A percentile compares a stretch with the other conserved stretches of the same genome.
These are phyloP conservation scores for Striga asiatica DNA, from an alignment of 257 asterid species.

Conservation along the genomic window DNA sequence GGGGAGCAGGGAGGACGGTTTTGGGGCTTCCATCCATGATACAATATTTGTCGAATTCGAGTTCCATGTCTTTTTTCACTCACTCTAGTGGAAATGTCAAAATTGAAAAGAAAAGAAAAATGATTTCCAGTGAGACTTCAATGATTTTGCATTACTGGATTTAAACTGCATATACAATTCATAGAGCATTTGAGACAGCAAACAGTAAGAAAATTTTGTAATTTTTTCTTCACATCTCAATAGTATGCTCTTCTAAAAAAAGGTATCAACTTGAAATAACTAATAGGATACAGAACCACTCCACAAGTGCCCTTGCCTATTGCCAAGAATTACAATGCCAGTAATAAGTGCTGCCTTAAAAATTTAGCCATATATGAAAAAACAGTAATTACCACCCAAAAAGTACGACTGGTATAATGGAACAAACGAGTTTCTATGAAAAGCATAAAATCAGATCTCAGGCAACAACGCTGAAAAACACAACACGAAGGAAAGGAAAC, in stretches of 20 bases:
- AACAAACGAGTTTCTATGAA: not conserved
- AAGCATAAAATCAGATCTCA: constrained; percentile 27
- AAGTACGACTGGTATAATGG: not conserved
- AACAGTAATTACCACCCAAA: too few species aligned
- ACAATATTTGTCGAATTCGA: constrained; percentile 75
- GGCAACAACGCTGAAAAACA: constrained; percentile 7
- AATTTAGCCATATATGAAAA: not conserved
- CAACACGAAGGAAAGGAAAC: too few species aligned
- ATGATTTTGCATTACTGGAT: too few species aligned
- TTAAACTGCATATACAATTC: too few species aligned
- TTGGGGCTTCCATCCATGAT: constrained; percentile 84
- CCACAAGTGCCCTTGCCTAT: not conserved
- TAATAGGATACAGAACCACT: too few species aligned
- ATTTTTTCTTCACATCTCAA: too few species aligned
- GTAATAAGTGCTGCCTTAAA: not conserved
- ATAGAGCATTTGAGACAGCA: too few species aligned
- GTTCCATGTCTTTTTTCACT: constrained; percentile 36
- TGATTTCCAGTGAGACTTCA: too few species aligned
- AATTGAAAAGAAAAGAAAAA: constrained; percentile 15
- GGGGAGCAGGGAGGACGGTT: constrained; percentile 68
- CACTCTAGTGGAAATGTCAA: constrained; percentile 30
- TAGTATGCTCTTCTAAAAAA: too few species aligned
- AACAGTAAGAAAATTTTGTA: too few species aligned
- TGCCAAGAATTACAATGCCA: not conserved
- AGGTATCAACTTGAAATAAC: too few species aligned